Evolutionary conservation across 1,284 basidiomycete genomes (phyloP).

Genomic region (Ustanciosporium gigantosporum): DNA sequence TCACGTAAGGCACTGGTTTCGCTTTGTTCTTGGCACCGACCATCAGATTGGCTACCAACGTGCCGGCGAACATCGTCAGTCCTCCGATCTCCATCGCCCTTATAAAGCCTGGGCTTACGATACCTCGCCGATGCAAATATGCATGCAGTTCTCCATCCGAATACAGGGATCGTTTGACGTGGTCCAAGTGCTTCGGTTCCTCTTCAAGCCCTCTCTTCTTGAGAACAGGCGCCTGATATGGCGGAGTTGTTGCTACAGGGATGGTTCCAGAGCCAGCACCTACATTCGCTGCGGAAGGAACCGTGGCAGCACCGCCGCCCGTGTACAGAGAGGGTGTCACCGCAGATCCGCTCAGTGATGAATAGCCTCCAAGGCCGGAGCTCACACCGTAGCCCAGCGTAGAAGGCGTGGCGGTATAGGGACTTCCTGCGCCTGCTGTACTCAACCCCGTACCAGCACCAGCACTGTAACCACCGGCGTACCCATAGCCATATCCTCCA

Average conservation of each 20-base stretch:
- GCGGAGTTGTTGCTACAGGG: background rate
- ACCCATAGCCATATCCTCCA: background rate
- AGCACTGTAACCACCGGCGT: background rate
- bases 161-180: background rate
- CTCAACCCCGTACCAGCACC: background rate
- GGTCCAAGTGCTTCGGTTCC: background rate
- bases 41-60: constrained; percentile 4
- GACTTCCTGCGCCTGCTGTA: background rate
- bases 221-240: background rate
- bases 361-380: background rate
- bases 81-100: constrained; percentile 8
- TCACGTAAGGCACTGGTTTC: constrained; percentile 25
- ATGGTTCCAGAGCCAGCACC: background rate
- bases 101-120: constrained; percentile 2
- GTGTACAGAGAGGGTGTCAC: background rate
- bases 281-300: background rate
- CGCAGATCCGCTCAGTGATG: background rate
- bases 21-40: constrained; percentile 6
- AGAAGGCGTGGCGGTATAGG: background rate
- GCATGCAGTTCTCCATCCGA: background rate
- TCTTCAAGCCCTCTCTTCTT: background rate
- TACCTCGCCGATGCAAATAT: no score
- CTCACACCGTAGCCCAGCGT: background rate
- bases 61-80: constrained; percentile 22
- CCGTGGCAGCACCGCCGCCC: background rate